Base-by-base conservation (phyloP, 495 filamentous ascomycete species). In the Penicillium tannophilum region DNA sequence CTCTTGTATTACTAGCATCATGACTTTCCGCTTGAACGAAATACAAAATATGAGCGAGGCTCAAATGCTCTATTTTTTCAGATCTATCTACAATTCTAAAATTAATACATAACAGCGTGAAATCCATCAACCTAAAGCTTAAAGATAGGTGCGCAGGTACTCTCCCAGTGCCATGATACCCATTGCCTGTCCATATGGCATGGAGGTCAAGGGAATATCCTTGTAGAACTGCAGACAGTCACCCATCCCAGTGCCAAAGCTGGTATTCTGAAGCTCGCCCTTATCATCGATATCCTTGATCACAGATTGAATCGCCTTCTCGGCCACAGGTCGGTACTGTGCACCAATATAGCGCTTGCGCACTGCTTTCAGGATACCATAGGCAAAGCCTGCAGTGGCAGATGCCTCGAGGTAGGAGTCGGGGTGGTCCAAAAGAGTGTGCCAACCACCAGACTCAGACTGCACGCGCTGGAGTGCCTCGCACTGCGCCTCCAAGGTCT, bases 171-270 rank as follows among this genome's bases (percentile, higher is more conserved):
- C 85, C 82, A 90, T 87, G 31, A 89, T 87, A 2, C 86, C 87
- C 88, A 91, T 90, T 0, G 88, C 86, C 66, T 90, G 88, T 1
- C 88, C 88, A 64, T 90, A 90, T 24, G 87, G 88, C 88, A 91
- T 91, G 45, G 83, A 83, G 0, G 89, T 92, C 6, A 83, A 62
- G 1, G 81, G 81, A 61, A 92, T 90, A 45, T 84, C 75, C 69
- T 85, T 84, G 60, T 92, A 92, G 64, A 88, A 86, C 56, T 90
- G 79, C 55, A 89, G 70, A 12, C 70, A 79, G 55, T 81, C 72
- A 1, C 88, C 88, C 85, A 92, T 90, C 0, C 76, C 84, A 9
- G 89, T 92, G 0, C 89, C 89, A 63, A 90, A 92, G 51, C 87
- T 90, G 3, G 83, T 84, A 56, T 89, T 83, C 52, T 81, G 75